Evolutionary conservation across 129 eudicot genomes (phyloP).

Genomic region (Cynara cardunculus): DNA sequence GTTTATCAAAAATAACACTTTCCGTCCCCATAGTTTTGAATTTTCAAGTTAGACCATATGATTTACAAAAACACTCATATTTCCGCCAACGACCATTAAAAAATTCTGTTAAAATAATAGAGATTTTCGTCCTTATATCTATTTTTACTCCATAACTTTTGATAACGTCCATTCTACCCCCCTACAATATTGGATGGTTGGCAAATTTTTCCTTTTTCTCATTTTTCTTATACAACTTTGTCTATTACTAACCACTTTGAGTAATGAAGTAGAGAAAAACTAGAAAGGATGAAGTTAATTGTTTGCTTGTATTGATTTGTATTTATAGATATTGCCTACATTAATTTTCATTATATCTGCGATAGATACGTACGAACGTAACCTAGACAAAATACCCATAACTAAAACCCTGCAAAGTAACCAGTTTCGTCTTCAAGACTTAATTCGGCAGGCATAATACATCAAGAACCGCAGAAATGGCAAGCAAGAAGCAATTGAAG

Average conservation of each 20-base stretch:
- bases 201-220: not conserved
- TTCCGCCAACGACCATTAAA: too few species aligned
- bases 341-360: not conserved
- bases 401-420: not conserved
- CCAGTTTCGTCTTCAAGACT: slow-evolving; percentile 2
- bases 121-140: too few species aligned
- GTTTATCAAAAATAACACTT: too few species aligned
- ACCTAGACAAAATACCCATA: slow-evolving; percentile 1
- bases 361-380: not conserved
- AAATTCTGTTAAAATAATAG: too few species aligned
- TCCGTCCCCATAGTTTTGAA: too few species aligned
- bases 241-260: too few species aligned
- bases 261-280: not conserved
- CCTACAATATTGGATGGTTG: not conserved
- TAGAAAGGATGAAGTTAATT: not conserved
- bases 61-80: too few species aligned
- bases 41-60: too few species aligned
- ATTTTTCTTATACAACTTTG: too few species aligned
- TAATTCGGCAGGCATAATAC: slow-evolving; percentile 57
- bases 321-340: slow-evolving; percentile 5
- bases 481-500: slow-evolving; percentile 72
- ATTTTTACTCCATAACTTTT: too few species aligned
- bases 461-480: slow-evolving; percentile 56
- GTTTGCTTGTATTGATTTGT: not conserved
- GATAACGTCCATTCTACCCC: not conserved